A percentile compares a stretch with the other conserved stretches of the same genome.
phyloP scores from a whole-genome alignment of 2,329 filamentous ascomycete species.

The Trichoderma citrinoviride region DNA sequence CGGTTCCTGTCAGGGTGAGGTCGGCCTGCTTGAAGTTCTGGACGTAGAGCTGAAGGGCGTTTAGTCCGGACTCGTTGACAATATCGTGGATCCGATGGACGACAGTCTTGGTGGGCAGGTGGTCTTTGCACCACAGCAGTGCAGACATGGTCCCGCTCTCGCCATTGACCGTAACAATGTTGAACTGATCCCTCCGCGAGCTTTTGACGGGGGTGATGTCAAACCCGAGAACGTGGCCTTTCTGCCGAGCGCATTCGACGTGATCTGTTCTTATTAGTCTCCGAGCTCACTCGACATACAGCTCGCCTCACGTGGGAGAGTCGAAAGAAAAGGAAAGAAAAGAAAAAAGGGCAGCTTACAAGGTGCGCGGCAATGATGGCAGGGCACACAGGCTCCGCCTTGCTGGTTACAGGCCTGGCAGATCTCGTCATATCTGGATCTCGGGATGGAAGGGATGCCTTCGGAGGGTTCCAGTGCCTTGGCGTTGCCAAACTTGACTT shows the following conservation, averaged over 20 bases:
- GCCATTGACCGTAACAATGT: conserved; percentile 74
- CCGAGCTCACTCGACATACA: neutral
- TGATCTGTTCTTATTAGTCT: conserved; percentile 47
- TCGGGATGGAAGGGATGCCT: conserved; percentile 79
- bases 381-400: conserved; percentile 76
- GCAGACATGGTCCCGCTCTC: conserved; percentile 84
- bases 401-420: conserved; percentile 82
- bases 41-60: conserved; percentile 81
- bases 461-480: conserved; percentile 81
- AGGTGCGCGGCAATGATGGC: conserved; percentile 66
- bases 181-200: conserved; percentile 76
- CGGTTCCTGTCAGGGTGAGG: conserved; percentile 82
- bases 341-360: conserved; percentile 36
- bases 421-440: conserved; percentile 67
- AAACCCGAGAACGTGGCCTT: conserved; percentile 81
- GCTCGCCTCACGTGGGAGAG: neutral
- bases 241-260: conserved; percentile 84
- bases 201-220: conserved; percentile 88
- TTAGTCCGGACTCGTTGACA: conserved; percentile 68
- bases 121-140: conserved; percentile 87
- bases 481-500: conserved; percentile 88
- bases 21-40: conserved; percentile 95
- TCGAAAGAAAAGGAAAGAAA: neutral
- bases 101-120: conserved; percentile 67
- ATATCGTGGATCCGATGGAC: conserved; percentile 78